Base-by-base conservation (phyloP, 352 stramenopile genomes). In the Globisporangium radiosum region DNA sequence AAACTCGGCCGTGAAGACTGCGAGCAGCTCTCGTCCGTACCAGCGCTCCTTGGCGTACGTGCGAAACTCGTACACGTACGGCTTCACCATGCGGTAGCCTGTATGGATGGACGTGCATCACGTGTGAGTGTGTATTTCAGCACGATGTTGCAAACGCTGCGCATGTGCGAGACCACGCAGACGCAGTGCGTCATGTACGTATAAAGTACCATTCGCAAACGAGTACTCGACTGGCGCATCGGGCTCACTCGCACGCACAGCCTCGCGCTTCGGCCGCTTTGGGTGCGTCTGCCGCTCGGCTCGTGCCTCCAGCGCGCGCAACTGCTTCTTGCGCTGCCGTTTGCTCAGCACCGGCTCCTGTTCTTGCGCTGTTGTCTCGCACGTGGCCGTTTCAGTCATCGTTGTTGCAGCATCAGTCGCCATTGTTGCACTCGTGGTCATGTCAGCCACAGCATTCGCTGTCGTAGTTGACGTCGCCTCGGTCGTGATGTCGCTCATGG, bases 1-100 rank as follows among this genome's bases (percentile, higher is more conserved):
- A 65, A 95, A 95, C 60, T 95, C 86, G 25, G 76, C 74, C 11
- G 75, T 78, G 64, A 96, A 98, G 55, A 98, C 84, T 65, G 97
- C 86, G 19, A 98, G 61, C 54, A 99, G 69, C 59, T 90, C 75
- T n/a, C 83, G 78, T 3, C 78, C 75, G 54, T 98, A 81, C 96
- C 96, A 99, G 45, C 96, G 85, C 69, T 87, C 71, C 64, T 99
- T 99, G 55, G 95, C 94, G 71, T 94, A 92, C 38, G 94, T 98
- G 42, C 85, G 75, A 73, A 98, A 99, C 60, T 97, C 92, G 66
- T 97, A 98, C 55, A 96, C 84, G 70, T 99, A 99, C 13, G 96
- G 95, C 74, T 88, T 76, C 33, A 97, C 85, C 60, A 90, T 74
- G 36, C 86, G 78, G 61, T 92, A 93, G 3, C 83, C 86, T 94